These are phyloP conservation scores for Colletotrichum sp. DNA, from an alignment of 2,329 filamentous ascomycete genomes.

Conservation along the genomic window DNA sequence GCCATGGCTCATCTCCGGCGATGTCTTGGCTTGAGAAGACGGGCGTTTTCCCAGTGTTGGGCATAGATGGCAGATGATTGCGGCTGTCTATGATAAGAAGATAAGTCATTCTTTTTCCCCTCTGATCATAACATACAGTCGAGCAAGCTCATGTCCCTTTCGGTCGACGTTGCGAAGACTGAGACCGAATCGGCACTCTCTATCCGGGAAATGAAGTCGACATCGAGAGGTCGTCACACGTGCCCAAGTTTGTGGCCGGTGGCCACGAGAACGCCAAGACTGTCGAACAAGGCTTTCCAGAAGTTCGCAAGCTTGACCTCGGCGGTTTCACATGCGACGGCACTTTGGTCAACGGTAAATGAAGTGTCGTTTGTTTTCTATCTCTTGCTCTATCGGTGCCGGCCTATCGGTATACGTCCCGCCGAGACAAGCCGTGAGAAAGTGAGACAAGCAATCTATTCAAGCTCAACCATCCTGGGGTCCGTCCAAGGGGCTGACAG, in stretches of 20 bases:
- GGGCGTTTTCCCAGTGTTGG: not conserved
- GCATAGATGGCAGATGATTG: not conserved
- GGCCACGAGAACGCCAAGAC: not conserved
- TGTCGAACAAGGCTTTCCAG: not conserved
- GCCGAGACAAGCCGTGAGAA: not conserved
- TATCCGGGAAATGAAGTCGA: not conserved
- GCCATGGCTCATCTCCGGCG: not conserved
- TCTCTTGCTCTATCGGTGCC: not conserved
- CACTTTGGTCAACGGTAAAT: not conserved
- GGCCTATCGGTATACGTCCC: not conserved
- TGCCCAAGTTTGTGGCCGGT: not conserved
- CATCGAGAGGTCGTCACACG: not conserved
- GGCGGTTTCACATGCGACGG: not conserved
- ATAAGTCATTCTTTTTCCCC: not conserved
- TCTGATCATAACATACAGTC: not conserved
- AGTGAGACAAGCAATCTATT: not conserved
- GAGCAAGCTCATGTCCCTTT: not conserved
- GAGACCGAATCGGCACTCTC: not conserved
- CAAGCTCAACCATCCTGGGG: not conserved
- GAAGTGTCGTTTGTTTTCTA: not conserved
- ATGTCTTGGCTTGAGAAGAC: not conserved
- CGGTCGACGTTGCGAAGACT: not conserved
- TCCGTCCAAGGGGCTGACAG: conserved; percentile 48
- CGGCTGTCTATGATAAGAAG: not conserved
- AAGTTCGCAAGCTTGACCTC: not conserved